Evolutionary conservation across 805 yeast genomes (phyloP).

Genomic region (Saccharomycopsis babjevae): DNA sequence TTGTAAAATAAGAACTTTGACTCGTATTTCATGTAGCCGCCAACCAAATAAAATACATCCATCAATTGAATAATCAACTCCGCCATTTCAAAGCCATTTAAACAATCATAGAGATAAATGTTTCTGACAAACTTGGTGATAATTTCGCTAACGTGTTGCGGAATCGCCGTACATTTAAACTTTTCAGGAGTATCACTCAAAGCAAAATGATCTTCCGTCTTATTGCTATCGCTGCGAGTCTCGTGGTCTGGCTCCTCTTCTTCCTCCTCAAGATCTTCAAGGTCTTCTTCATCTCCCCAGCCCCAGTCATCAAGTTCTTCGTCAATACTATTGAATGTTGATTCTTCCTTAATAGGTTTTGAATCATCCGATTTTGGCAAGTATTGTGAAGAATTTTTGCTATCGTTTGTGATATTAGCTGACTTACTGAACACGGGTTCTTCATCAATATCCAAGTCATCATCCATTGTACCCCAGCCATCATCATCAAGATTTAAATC

Average conservation of each 20-base stretch:
- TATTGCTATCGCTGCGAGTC: background rate
- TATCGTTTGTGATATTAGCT: background rate
- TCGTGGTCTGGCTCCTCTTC: background rate
- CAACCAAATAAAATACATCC: conserved; percentile 15
- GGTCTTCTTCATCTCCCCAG: conserved; percentile 17
- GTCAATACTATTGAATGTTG: background rate
- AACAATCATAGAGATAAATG: conserved; percentile 3
- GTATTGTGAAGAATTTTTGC: background rate
- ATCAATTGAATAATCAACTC: conserved; percentile 7
- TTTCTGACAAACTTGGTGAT: conserved; percentile 2
- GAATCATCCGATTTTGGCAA: background rate
- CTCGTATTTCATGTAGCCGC: conserved; percentile 18
- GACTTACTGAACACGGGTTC: background rate
- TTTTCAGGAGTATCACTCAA: background rate
- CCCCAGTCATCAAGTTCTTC: conserved; percentile 17
- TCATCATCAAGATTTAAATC: conserved; percentile 9
- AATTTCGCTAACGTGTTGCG: conserved; percentile 11
- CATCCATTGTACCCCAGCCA: conserved; percentile 12
- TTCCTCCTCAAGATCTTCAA: background rate
- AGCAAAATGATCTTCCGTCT: background rate
- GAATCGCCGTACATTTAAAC: conserved; percentile 13
- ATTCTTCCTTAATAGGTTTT: background rate
- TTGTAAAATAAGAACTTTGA: conserved; percentile 17
- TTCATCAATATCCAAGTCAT: conserved; percentile 6
- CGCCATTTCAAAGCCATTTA: background rate